A percentile compares a stretch with the other conserved stretches of the same genome.
Evolutionary conservation across 2,329 filamentous ascomycete species (phyloP).

Genomic region (Trichoderma atroviride): DNA sequence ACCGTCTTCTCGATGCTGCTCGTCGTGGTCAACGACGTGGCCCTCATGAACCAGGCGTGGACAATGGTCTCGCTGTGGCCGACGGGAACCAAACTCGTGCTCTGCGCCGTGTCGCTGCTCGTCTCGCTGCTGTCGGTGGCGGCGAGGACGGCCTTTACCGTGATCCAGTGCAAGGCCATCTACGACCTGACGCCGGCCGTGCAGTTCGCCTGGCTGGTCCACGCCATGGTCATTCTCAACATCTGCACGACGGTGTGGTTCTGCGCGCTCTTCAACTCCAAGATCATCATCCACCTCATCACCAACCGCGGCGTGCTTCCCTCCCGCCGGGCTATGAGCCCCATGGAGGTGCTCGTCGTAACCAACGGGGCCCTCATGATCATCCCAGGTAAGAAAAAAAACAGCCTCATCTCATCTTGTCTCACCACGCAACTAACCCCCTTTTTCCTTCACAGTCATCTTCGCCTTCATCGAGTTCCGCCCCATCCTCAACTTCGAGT

Average conservation of each 20-base stretch:
- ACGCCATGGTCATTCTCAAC: slow-evolving; percentile 45
- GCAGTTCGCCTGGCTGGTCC: slow-evolving; percentile 42
- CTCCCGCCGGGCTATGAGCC: slow-evolving; percentile 45
- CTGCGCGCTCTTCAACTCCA: slow-evolving; percentile 57
- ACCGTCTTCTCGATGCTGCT: slow-evolving; percentile 50
- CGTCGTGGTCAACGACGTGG: slow-evolving; percentile 48
- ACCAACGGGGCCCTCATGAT: slow-evolving; percentile 61
- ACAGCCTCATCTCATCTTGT: neutral
- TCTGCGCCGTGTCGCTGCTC: slow-evolving; percentile 39
- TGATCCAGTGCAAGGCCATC: slow-evolving; percentile 43
- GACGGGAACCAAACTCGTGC: slow-evolving; percentile 36
- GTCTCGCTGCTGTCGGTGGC: slow-evolving; percentile 40
- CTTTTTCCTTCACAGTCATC: slow-evolving; percentile 42
- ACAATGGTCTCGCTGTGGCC: slow-evolving; percentile 56
- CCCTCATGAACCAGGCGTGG: slow-evolving; percentile 57
- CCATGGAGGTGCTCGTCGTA: slow-evolving; percentile 59
- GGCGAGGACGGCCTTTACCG: slow-evolving; percentile 40
- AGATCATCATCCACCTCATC: slow-evolving; percentile 53
- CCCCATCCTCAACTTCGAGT: slow-evolving; percentile 49
- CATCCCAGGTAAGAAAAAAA: slow-evolving; percentile 51
- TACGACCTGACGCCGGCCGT: slow-evolving; percentile 33
- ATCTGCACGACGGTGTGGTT: slow-evolving; percentile 54
- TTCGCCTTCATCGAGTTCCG: slow-evolving; percentile 54
- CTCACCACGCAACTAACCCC: neutral
- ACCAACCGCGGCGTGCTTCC: slow-evolving; percentile 52